Conservation (phyloP, 805 yeast genomes). For the Barnettozyma californica region DNA sequence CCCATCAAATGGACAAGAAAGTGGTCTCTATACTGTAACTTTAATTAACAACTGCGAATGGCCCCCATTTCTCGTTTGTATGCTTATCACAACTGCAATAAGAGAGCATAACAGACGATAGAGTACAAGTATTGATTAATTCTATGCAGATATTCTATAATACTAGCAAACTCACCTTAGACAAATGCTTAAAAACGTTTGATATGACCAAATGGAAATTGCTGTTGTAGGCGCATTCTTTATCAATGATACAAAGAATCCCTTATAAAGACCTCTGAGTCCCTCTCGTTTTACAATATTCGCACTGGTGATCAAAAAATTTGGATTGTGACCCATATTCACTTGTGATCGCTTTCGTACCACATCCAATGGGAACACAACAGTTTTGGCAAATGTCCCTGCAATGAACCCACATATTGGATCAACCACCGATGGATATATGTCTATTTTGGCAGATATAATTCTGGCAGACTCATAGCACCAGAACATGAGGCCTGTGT, state of each 20-base stretch:
- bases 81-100: too few relatives aligned
- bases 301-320: slow-evolving; percentile 28
- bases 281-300: slow-evolving; percentile 55
- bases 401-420: slow-evolving; percentile 68
- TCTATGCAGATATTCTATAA: neutral
- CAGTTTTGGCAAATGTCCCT: slow-evolving; percentile 66
- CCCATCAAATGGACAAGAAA: too few relatives aligned
- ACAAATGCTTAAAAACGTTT: slow-evolving; percentile 22
- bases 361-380: slow-evolving; percentile 84
- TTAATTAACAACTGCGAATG: too few relatives aligned
- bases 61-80: too few relatives aligned
- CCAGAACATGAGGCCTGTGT: slow-evolving; percentile 73
- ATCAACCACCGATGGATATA: slow-evolving; percentile 30
- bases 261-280: slow-evolving; percentile 62
- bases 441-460: slow-evolving; percentile 8
- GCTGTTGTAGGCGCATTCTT: slow-evolving; percentile 80
- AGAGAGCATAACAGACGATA: too few relatives aligned
- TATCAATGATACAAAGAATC: slow-evolving; percentile 61
- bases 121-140: neutral
- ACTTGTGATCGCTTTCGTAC: slow-evolving; percentile 75
- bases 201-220: slow-evolving; percentile 62
- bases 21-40: too few relatives aligned
- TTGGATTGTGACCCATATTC: slow-evolving; percentile 29
- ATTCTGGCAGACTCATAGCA: slow-evolving; percentile 43
- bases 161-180: neutral